Percentiles rank a stretch among this genome's conserved stretches.
phyloP scores from a whole-genome alignment of 2,329 filamentous ascomycete genomes.

The Beauveria sp. region DNA sequence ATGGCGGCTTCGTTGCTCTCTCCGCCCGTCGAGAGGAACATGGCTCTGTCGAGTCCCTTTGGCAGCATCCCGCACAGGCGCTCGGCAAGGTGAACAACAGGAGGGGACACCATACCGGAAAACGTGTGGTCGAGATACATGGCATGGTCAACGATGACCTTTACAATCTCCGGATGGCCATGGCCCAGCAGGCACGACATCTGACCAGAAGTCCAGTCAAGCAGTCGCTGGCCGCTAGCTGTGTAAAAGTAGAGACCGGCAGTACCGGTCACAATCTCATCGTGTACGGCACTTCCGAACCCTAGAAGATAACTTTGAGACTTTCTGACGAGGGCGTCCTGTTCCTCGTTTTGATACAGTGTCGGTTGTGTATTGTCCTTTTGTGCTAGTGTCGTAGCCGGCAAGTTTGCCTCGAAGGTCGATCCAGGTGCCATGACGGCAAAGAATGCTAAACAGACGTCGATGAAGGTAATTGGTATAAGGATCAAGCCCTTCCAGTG shows the following conservation, averaged over 20 bases:
- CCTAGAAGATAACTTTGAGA: constrained; percentile 19
- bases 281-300: constrained; percentile 21
- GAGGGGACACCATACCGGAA: constrained; percentile 49
- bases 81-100: constrained; percentile 47
- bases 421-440: constrained; percentile 18
- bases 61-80: constrained; percentile 43
- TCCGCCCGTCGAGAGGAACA: constrained; percentile 51
- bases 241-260: constrained; percentile 40
- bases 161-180: constrained; percentile 49
- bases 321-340: constrained; percentile 18
- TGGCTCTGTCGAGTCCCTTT: constrained; percentile 41
- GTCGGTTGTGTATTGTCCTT: constrained; percentile 13
- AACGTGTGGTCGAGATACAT: constrained; percentile 50
- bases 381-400: not conserved
- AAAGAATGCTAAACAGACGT: not conserved
- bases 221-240: constrained; percentile 35
- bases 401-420: not conserved
- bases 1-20: constrained; percentile 57
- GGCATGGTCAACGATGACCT: constrained; percentile 41
- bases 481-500: too few relatives aligned
- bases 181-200: constrained; percentile 54
- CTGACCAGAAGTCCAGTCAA: constrained; percentile 55
- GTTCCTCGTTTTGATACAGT: constrained; percentile 17
- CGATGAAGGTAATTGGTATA: not conserved
- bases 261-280: constrained; percentile 34